These are phyloP conservation scores for Iberis amara DNA, from an alignment of 441 rosid species.

Conservation along the genomic window DNA sequence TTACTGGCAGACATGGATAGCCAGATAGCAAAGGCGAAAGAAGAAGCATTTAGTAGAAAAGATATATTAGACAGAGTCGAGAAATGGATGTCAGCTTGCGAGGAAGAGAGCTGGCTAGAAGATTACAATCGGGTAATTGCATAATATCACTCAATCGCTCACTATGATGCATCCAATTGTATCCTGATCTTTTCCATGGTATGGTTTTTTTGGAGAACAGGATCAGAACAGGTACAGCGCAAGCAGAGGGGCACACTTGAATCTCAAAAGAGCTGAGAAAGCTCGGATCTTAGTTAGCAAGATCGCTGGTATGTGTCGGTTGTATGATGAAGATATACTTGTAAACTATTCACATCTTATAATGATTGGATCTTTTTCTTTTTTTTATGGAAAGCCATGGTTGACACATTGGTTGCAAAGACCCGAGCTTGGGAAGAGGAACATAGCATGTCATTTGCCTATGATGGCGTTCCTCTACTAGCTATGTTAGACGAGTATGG, in stretches of 20 bases:
- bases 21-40: slow-evolving; percentile 73
- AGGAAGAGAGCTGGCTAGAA: slow-evolving; percentile 99
- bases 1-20: slow-evolving; percentile 84
- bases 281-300: slow-evolving; percentile 77
- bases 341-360: not conserved
- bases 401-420: slow-evolving; percentile 69
- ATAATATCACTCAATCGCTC: not conserved
- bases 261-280: slow-evolving; percentile 95
- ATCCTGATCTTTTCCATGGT: not conserved
- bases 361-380: not conserved
- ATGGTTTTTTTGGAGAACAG: slow-evolving; percentile 33
- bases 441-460: slow-evolving; percentile 32
- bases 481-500: slow-evolving; percentile 84
- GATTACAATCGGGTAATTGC: slow-evolving; percentile 72
- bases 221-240: slow-evolving; percentile 73
- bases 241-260: slow-evolving; percentile 90
- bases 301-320: not conserved
- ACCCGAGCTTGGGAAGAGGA: slow-evolving; percentile 8
- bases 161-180: not conserved
- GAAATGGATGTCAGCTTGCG: slow-evolving; percentile 98
- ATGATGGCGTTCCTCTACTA: slow-evolving; percentile 84
- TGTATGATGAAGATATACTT: not conserved
- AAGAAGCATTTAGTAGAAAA: slow-evolving; percentile 87
- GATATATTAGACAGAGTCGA: slow-evolving; percentile 92
- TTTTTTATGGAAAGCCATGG: slow-evolving; percentile 45